phyloP scores from a whole-genome alignment of 352 stramenopile genomes.

The Globisporangium iwayamae region DNA sequence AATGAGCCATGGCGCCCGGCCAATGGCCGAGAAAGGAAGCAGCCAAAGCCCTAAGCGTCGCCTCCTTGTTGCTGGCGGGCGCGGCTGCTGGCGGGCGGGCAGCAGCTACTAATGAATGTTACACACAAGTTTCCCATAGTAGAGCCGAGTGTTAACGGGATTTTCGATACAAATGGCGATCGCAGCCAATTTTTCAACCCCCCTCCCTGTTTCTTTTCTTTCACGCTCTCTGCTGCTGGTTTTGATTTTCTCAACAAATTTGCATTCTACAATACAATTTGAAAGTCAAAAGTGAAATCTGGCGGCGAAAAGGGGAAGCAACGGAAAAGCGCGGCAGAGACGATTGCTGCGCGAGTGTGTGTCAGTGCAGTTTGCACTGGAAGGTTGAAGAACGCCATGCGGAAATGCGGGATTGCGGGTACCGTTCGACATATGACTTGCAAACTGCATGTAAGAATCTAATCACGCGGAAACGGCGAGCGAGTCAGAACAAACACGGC shows the following conservation, averaged over 20 bases:
- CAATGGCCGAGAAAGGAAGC: not conserved
- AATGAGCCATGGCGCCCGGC: not conserved
- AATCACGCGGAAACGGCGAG: not conserved
- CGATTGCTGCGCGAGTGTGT: not conserved
- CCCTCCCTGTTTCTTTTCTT: not conserved
- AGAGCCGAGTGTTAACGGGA: too few species aligned
- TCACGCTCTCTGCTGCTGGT: slow-evolving; percentile 5
- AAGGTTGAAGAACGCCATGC: slow-evolving; percentile 10
- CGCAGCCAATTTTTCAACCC: not conserved
- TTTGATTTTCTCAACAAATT: too few species aligned
- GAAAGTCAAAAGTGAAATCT: not conserved
- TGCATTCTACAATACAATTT: not conserved
- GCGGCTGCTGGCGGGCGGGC: not conserved
- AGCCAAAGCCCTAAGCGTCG: slow-evolving; percentile 6
- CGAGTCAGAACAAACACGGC: not conserved
- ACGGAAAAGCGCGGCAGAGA: slow-evolving; percentile 6
- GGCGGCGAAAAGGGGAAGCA: not conserved
- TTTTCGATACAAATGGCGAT: not conserved
- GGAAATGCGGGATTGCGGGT: not conserved
- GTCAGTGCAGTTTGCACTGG: not conserved
- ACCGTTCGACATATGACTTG: not conserved
- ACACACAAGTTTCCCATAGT: not conserved
- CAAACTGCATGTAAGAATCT: not conserved
- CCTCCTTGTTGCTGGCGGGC: not conserved
- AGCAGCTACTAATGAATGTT: slow-evolving; percentile 4